phyloP scores from a whole-genome alignment of 2,329 filamentous ascomycete species.

The Alternaria sp. region DNA sequence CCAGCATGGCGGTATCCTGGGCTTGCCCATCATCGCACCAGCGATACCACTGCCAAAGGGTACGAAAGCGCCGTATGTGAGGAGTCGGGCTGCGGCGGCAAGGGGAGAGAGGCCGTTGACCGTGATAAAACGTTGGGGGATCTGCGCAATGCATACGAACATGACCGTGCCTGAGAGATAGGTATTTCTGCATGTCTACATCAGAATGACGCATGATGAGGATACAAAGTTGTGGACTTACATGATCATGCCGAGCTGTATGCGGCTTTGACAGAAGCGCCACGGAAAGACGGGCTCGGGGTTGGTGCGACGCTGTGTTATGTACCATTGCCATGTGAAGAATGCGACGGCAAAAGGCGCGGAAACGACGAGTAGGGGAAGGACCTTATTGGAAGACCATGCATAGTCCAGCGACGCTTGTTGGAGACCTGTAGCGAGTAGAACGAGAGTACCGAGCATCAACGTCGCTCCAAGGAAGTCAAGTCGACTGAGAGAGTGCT shows the following conservation, averaged over 20 bases:
- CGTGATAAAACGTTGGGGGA: conserved; percentile 25
- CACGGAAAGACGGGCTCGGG: conserved; percentile 27
- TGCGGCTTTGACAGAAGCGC: conserved; percentile 14
- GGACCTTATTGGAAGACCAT: conserved; percentile 13
- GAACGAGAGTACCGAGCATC: conserved; percentile 20
- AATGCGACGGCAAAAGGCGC: conserved; percentile 17
- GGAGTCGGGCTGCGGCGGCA: conserved; percentile 12
- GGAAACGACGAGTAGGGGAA: conserved; percentile 16
- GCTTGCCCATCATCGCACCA: conserved; percentile 4
- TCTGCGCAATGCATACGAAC: conserved; percentile 15
- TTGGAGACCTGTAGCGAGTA: conserved; percentile 23
- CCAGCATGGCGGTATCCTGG: conserved; percentile 5
- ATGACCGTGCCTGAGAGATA: conserved; percentile 16
- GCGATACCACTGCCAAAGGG: conserved; percentile 14
- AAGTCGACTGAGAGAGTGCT: conserved; percentile 1
- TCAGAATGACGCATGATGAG: not conserved
- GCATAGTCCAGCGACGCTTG: conserved; percentile 16
- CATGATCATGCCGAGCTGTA: conserved; percentile 13
- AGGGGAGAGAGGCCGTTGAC: conserved; percentile 17
- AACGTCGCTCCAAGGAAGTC: conserved; percentile 21
- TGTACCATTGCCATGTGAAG: conserved; percentile 20
- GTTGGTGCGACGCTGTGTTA: conserved; percentile 6
- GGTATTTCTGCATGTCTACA: conserved; percentile 9
- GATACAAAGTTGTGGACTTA: not conserved
- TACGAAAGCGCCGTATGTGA: conserved; percentile 21